Evolutionary conservation across 2,329 filamentous ascomycete genomes (phyloP).

Genomic region (Cladorrhinum sp.): DNA sequence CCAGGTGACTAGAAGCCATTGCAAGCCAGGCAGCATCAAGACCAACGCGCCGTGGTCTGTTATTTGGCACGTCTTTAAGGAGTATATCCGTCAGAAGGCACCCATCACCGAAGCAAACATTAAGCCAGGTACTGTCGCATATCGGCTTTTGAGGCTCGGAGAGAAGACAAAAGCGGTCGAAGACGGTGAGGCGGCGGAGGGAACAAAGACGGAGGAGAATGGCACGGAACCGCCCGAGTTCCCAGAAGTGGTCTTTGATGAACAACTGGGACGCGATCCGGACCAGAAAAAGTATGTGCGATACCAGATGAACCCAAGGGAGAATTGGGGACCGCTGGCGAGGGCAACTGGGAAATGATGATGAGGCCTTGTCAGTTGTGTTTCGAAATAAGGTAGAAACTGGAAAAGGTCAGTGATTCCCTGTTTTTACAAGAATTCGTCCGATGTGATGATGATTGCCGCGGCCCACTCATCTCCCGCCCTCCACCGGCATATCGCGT

Average conservation of each 20-base stretch:
- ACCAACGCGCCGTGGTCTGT: conserved; percentile 88
- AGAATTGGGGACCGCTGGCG: conserved; percentile 89
- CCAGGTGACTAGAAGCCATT: conserved; percentile 79
- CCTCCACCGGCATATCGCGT: not conserved
- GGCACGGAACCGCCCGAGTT: conserved; percentile 29
- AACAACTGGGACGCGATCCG: conserved; percentile 68
- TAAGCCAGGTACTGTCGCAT: conserved; percentile 67
- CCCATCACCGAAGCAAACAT: conserved; percentile 73
- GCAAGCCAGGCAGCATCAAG: conserved; percentile 84
- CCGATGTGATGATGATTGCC: not conserved
- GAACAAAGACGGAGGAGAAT: conserved; percentile 12
- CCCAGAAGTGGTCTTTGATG: conserved; percentile 64
- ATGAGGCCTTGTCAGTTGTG: too few species aligned
- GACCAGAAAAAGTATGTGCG: conserved; percentile 69
- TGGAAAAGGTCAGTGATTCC: conserved; percentile 4
- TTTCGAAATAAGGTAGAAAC: not conserved
- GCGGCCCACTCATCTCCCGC: not conserved
- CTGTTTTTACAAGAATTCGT: not conserved
- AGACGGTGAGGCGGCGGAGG: conserved; percentile 22
- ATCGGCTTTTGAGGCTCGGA: conserved; percentile 58
- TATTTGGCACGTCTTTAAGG: conserved; percentile 89
- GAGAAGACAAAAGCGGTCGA: conserved; percentile 28
- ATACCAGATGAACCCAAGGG: conserved; percentile 85
- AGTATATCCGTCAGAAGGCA: conserved; percentile 79
- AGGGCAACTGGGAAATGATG: conserved; percentile 59